A percentile compares a stretch with the other conserved stretches of the same genome.
Evolutionary conservation across 2,329 filamentous ascomycete genomes (phyloP).

Genomic region (Tolypocladium guangdongense): DNA sequence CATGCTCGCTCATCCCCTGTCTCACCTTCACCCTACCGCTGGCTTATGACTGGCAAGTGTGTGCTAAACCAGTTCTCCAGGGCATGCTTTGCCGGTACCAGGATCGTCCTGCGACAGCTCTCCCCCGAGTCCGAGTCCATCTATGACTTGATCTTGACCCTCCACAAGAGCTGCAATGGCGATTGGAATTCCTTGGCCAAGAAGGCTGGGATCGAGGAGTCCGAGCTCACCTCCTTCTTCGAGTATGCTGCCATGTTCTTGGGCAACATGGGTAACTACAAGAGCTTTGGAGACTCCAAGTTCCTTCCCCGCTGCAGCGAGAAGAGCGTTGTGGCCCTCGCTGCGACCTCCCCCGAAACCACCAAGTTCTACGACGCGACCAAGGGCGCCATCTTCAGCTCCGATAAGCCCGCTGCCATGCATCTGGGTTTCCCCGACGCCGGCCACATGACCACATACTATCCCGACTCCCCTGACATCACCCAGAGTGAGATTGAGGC

Average conservation of each 20-base stretch:
- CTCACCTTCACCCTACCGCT: neutral
- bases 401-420: constrained; percentile 52
- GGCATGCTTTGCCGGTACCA: constrained; percentile 65
- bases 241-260: constrained; percentile 72
- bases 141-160: constrained; percentile 67
- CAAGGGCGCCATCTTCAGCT: constrained; percentile 61
- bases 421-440: constrained; percentile 66
- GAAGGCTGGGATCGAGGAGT: constrained; percentile 52
- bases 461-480: constrained; percentile 64
- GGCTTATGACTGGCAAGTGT: neutral
- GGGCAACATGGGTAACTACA: constrained; percentile 75
- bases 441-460: constrained; percentile 73
- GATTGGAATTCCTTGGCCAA: constrained; percentile 59
- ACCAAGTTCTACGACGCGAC: constrained; percentile 56
- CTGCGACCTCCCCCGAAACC: constrained; percentile 48
- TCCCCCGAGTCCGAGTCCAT: constrained; percentile 74
- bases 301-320: constrained; percentile 64
- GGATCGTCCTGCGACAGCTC: constrained; percentile 70
- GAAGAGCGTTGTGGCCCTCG: constrained; percentile 53
- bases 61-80: constrained; percentile 28
- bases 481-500: constrained; percentile 64
- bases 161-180: constrained; percentile 55
- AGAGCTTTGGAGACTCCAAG: constrained; percentile 77
- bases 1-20: neutral
- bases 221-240: constrained; percentile 57